Evolutionary conservation across 768 basidiomycete genomes (phyloP), one percentile per base, ranked within the genome.

Genomic region (Mrakia hoshinonis): DNA sequence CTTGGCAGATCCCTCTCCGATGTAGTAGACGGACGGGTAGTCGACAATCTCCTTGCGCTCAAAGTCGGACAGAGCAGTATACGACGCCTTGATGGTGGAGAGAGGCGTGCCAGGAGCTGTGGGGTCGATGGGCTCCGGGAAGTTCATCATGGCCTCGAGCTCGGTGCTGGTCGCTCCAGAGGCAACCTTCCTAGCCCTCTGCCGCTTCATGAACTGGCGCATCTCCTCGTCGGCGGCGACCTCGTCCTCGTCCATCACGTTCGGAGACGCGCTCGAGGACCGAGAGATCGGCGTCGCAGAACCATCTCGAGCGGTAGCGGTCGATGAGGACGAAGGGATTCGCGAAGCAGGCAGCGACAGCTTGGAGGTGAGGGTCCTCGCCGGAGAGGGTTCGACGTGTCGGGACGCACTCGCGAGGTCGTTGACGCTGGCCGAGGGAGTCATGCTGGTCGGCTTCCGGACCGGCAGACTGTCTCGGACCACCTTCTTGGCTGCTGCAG

Each of bases 21-120:
- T 82, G 77, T 82, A 95, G 79, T 92, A 97, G 38, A 97, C 86
- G 12, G 85, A 82, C 13, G 89, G 85, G 79, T 87, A 92, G 73
- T 97, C 93, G 66, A 90, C 83, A 68, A 98, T 87, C 79, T 99
- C 96, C 77, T 90, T 89, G 66, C 87, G 85, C 80, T 98, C 96
- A 74, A 87, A 96, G 48, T 90, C 85, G 7, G 92, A 92, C 31
- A 99, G 84, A 74, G 86, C 84, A 66, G 88, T 86, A 13, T 82
- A 84, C 76, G 80, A 77, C 12, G 76, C 74, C 29, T 77, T 75
- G 63, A 82, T 74, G 31, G 79, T 81, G 10, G 78, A 84, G 76
- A 86, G 80, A 20, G 92, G 89, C 20, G 88, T 83, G 52, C 85
- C 78, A 2, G 89, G 85, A 38, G 83, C 79, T 5, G 81, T 84